phyloP scores from a whole-genome alignment of 2,329 filamentous ascomycete genomes.

The Colletotrichum kahawae region DNA sequence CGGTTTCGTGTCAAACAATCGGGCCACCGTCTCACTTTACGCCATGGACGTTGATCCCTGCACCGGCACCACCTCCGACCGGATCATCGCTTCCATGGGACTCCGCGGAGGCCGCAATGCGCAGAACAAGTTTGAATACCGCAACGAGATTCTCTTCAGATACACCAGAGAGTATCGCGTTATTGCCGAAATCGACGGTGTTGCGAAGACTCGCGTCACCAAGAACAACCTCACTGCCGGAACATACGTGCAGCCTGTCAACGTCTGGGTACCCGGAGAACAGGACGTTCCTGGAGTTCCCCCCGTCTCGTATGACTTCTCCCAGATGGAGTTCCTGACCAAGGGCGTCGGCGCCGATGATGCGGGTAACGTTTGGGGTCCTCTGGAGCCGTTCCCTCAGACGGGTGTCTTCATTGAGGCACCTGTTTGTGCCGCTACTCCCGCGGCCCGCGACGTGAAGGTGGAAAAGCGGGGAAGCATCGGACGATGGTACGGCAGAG shows the following conservation, averaged over 20 bases:
- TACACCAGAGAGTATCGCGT: conserved; percentile 42
- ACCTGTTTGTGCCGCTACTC: background rate
- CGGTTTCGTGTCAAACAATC: conserved; percentile 38
- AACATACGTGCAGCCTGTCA: conserved; percentile 39
- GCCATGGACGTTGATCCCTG: conserved; percentile 42
- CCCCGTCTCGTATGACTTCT: conserved; percentile 39
- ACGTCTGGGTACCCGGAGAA: conserved; percentile 41
- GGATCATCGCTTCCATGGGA: conserved; percentile 36
- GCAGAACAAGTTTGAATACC: conserved; percentile 42
- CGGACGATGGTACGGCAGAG: conserved; percentile 19
- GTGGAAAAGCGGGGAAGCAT: conserved; percentile 1
- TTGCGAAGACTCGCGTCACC: conserved; percentile 32
- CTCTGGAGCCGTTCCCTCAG: conserved; percentile 41
- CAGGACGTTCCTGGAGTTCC: conserved; percentile 38
- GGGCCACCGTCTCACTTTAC: conserved; percentile 35
- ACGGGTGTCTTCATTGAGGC: conserved; percentile 35
- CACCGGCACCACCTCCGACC: conserved; percentile 37
- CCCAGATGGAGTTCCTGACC: conserved; percentile 38
- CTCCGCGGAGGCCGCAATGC: conserved; percentile 34
- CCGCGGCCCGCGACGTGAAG: background rate
- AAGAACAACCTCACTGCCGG: conserved; percentile 39
- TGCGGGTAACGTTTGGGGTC: conserved; percentile 39
- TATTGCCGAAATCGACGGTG: conserved; percentile 36
- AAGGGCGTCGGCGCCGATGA: conserved; percentile 38
- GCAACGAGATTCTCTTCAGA: conserved; percentile 33